Evolutionary conservation across 1,284 basidiomycete species (phyloP), one percentile per base, ranked within the genome.

Genomic region (Puccinia hordei): DNA sequence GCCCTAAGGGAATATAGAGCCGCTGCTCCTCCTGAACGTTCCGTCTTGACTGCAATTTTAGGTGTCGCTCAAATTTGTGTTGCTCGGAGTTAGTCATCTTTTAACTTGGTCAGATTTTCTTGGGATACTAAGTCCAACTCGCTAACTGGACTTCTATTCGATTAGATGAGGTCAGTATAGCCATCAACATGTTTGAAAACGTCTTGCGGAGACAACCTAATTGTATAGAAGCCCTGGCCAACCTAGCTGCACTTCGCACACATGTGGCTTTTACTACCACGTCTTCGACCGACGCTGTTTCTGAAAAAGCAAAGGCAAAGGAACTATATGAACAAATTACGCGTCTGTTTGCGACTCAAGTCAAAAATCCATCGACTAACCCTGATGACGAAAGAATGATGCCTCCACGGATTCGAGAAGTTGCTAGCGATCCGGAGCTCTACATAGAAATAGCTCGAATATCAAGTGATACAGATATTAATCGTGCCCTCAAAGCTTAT

Each of bases 171-270:
- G 89, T 90, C 82, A 88, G 91, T 2, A 91, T 90, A 33, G 94
- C 91, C 75, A 93, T 92, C 79, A 93, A 95, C 85, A 93, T 92
- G 0, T 90, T 95, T 41, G 94, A 97, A 83, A 91, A 90, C 27
- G 88, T 94, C 27, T 87, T 93, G 33, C 90, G 83, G 35, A 81
- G 78, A 15, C 81, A 83, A 49, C 83, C 83, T 6, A 77, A 81
- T 3, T 84, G 86, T 19, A 85, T 92, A 13, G 94, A 96, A 87
- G 93, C 93, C 2, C 91, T 90, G 15, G 91, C 92, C n/a, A 91
- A 95, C 86, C 90, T 97, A 61, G 94, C 94, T 1, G 93, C 93
- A 0, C 89, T 98, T 10, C 90, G 93, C 55, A 90, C 92, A 0
- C 90, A 90, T 84, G 90, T 82, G 27, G 82, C 83, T 13, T 83